Evolutionary conservation across 805 yeast species (phyloP), one percentile per base, ranked within the genome.

Genomic region (Ogataea dorogensis): DNA sequence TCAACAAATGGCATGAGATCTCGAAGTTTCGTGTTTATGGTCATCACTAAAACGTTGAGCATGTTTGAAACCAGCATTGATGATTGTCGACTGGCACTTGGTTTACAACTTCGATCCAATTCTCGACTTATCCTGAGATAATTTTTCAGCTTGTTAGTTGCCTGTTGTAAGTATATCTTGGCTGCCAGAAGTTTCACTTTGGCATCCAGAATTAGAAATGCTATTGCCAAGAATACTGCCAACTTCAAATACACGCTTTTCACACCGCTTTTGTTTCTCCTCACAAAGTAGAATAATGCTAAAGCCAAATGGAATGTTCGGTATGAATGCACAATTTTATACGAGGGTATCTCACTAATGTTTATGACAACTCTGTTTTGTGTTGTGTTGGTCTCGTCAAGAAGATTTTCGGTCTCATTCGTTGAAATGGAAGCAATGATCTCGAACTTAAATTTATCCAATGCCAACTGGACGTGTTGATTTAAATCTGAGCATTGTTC

Each of bases 401-500:
- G 24, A 10, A 14, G 15, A 5, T 29, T 25, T 13, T 30, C 36
- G 15, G 30, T 43, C 23, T 38, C 49, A 23, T 40, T 44, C 51
- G 49, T 46, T 12, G 47, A 28, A 12, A 29, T 40, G 10, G 58
- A 53, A 3, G 54, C 51, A 4, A 54, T 49, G 11, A 54, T 47
- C 16, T 50, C 51, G 31, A 54, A 55, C 32, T 51, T 56, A 36
- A 54, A 47, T 28, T 45, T 43, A 14, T 56, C 60, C 9, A 54
- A 30, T 6, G 50, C 39, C 8, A 34, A 20, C 11, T 28, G 32
- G 7, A 38, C 27, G 21, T 31, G 23, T 9, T 29, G 18, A 5
- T 23, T 16, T 4, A 34, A 17, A 7, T 19, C 33, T 9, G 14
- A 6, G 17, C 27, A 28, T 2, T 36, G 27, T 9, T 25, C 18